Evolutionary conservation across 164 flowering plant genomes (phyloP).

Genomic region (Sextonia rubra): DNA sequence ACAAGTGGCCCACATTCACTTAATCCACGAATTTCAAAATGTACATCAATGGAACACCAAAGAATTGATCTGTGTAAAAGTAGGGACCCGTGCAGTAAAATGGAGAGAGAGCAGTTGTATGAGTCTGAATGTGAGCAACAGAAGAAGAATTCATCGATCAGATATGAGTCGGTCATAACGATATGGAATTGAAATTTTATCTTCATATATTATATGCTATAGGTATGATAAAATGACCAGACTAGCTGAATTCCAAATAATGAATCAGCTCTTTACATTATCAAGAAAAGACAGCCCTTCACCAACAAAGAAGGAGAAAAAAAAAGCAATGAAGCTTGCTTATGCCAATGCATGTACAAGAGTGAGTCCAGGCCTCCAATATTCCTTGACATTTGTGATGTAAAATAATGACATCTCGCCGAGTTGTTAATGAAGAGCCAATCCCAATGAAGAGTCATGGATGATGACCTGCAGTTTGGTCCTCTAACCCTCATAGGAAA

Average conservation of each 20-base stretch:
- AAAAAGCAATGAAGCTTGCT: neutral
- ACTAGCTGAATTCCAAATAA: conserved; percentile 8
- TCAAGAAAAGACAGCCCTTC: neutral
- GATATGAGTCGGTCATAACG: no score
- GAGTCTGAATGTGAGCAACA: no score
- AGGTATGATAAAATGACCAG: neutral
- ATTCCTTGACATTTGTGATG: no score
- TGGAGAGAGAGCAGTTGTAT: no score
- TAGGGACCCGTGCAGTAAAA: no score
- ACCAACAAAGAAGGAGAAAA: neutral
- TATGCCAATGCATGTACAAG: neutral
- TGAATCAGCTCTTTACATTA: conserved; percentile 14
- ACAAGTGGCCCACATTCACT: no score
- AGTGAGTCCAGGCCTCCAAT: neutral
- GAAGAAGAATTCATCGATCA: no score
- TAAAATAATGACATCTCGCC: neutral
- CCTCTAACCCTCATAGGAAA: neutral
- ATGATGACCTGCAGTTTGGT: no score
- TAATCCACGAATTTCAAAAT: no score
- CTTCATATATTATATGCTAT: neutral
- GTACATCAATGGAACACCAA: no score
- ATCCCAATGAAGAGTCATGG: neutral
- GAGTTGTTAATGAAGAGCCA: neutral
- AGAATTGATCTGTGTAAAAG: no score
- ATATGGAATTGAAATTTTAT: neutral